Evolutionary conservation across 1,284 basidiomycete genomes (phyloP), one percentile per base, ranked within the genome.

Genomic region (Ganoderma lucidum): DNA sequence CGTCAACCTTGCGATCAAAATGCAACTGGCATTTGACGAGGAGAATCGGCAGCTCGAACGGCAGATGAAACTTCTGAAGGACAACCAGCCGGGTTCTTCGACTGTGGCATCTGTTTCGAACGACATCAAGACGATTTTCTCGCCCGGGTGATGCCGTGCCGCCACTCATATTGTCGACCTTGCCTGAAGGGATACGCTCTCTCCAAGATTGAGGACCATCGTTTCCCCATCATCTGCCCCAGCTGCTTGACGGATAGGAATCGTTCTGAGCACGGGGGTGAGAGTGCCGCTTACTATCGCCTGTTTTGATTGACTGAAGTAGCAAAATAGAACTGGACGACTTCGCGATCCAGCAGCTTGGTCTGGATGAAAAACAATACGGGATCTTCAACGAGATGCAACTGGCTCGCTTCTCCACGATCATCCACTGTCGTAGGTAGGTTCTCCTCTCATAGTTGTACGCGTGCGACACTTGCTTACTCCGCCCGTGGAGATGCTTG

Each of bases 171-270:
- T 75, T 92, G 90, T 75, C 81, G 88, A 66, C 75, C 80, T 3
- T 93, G 91, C 74, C 72, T 90, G 51, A 79, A 79, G 62, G 73
- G 74, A 3, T 85, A 88, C 68, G 79, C 88, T 28, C 72, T 75
- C 14, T 80, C 82, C 3, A 86, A 86, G 76, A 79, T 92, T 32
- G 75, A 80, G 6, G 85, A 90, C 51, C 85, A 85, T 66, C 83
- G 84, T 14, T 91, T 86, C 71, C 90, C 91, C 0, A 85, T 92
- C 44, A 71, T 86, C 6, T 93, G 91, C 75, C 91, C 91, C 1
- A 75, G 81, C 19, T 92, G 91, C 72, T 75, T 81, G 3, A 78
- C 81, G 17, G 67, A 74, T 15, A 71, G 69, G 63, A 71, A 64
- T 23, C 63, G 74, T 17, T 55, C 62, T 17, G 78, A 80, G 23